Conservation (phyloP, 805 yeast genomes). For the Yamadazyma takamatsuzukensis region DNA sequence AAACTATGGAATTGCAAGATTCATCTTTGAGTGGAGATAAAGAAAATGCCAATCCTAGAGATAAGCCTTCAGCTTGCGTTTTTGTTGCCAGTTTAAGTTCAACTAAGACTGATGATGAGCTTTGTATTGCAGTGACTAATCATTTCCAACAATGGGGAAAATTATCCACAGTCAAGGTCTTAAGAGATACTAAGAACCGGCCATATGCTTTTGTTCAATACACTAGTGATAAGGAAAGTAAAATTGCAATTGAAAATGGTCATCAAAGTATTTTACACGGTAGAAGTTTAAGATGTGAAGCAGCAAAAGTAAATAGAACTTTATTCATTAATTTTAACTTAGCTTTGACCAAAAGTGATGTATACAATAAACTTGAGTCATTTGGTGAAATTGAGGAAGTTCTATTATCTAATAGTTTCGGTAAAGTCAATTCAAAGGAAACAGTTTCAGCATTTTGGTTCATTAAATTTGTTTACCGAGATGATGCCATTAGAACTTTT, state of each 20-base stretch:
- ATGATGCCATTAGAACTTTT: conserved; percentile 84
- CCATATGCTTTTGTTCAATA: conserved; percentile 95
- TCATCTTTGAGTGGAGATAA: too few species aligned
- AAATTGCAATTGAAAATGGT: conserved; percentile 61
- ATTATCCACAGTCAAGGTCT: conserved; percentile 70
- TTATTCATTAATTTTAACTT: conserved; percentile 49
- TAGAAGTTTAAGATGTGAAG: conserved; percentile 79
- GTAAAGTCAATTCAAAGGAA: conserved; percentile 17
- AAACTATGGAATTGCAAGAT: too few species aligned
- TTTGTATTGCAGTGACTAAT: conserved; percentile 62
- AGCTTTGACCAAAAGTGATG: conserved; percentile 21
- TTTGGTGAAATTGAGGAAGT: conserved; percentile 80
- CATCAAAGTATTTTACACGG: conserved; percentile 70
- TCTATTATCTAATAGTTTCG: conserved; percentile 37
- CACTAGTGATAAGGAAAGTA: conserved; percentile 64
- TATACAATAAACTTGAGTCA: conserved; percentile 38
- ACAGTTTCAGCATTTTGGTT: conserved; percentile 56
- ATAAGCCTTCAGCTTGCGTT: conserved; percentile 81
- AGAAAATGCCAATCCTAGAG: conserved; percentile 22
- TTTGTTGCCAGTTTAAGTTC: conserved; percentile 83
- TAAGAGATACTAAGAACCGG: conserved; percentile 73
- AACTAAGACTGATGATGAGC: conserved; percentile 61
- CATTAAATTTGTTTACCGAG: conserved; percentile 73
- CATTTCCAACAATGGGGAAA: conserved; percentile 73
- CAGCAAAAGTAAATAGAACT: conserved; percentile 88